A percentile compares a stretch with the other conserved stretches of the same genome.
These are phyloP conservation scores for Fusarium lyarnte DNA, from an alignment of 2,329 filamentous ascomycete species.

Conservation along the genomic window DNA sequence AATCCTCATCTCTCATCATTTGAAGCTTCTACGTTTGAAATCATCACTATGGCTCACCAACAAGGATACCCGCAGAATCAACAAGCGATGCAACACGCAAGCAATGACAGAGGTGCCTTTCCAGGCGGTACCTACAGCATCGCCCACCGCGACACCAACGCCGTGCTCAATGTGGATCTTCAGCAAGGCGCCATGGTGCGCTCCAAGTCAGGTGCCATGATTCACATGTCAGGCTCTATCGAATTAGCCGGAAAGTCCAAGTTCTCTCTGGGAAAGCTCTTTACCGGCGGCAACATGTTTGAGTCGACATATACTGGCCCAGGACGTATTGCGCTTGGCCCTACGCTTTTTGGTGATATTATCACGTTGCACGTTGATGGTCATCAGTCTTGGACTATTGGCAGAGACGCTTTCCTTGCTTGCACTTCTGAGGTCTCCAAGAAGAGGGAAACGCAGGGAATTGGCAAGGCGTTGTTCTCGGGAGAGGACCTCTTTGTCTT, in stretches of 20 bases:
- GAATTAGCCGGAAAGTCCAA: not conserved
- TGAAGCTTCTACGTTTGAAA: no score
- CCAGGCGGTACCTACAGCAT: not conserved
- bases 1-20: not conserved
- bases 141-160: not conserved
- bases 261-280: not conserved
- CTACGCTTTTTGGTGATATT: not conserved
- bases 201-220: not conserved
- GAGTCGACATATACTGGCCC: not conserved
- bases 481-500: not conserved
- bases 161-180: not conserved
- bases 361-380: not conserved
- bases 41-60: not conserved
- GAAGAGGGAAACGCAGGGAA: not conserved
- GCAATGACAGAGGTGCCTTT: not conserved
- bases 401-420: not conserved
- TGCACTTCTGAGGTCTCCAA: not conserved
- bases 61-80: not conserved
- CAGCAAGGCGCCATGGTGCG: not conserved
- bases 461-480: not conserved
- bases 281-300: not conserved
- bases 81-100: accelerated
- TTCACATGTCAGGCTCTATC: not conserved
- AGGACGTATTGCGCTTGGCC: not conserved
- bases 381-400: not conserved